phyloP scores from a whole-genome alignment of 768 basidiomycete genomes.

The Mycena crocata region DNA sequence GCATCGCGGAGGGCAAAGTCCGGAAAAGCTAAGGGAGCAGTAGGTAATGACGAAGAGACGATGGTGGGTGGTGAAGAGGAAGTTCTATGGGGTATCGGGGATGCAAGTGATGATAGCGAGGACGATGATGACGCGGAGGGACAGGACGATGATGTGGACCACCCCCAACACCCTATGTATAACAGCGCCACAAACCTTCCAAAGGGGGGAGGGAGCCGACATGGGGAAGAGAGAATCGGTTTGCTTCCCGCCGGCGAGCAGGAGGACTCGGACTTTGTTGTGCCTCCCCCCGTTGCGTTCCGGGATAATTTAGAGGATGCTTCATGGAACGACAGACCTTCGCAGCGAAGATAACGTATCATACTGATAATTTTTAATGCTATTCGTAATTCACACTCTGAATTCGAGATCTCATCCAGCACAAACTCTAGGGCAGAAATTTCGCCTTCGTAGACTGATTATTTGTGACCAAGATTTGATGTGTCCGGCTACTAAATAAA shows the following conservation, averaged over 20 bases:
- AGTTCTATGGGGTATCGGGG: conserved; percentile 78
- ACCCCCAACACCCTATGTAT: conserved; percentile 54
- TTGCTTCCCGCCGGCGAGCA: conserved; percentile 54
- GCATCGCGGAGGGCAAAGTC: conserved; percentile 32
- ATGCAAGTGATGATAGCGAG: conserved; percentile 74
- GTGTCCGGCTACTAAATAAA: no score
- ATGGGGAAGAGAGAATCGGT: conserved; percentile 55
- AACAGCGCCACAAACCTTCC: conserved; percentile 40
- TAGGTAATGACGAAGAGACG: conserved; percentile 52
- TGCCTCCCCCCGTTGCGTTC: conserved; percentile 3
- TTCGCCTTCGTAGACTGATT: no score
- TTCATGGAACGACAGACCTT: no score
- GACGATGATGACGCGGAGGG: conserved; percentile 44
- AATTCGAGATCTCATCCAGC: no score
- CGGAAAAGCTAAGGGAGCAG: conserved; percentile 41
- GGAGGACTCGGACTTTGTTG: conserved; percentile 37
- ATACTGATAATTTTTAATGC: no score
- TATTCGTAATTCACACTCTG: no score
- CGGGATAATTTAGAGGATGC: conserved; percentile 20
- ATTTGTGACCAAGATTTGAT: no score
- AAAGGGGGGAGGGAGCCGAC: conserved; percentile 31
- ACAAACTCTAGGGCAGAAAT: no score
- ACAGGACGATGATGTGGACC: conserved; percentile 58
- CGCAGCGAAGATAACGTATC: no score
- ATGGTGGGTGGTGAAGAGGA: conserved; percentile 56